These are phyloP conservation scores for Trichopus zeylanicus DNA, from an alignment of 116 monocot genomes.

Conservation along the genomic window DNA sequence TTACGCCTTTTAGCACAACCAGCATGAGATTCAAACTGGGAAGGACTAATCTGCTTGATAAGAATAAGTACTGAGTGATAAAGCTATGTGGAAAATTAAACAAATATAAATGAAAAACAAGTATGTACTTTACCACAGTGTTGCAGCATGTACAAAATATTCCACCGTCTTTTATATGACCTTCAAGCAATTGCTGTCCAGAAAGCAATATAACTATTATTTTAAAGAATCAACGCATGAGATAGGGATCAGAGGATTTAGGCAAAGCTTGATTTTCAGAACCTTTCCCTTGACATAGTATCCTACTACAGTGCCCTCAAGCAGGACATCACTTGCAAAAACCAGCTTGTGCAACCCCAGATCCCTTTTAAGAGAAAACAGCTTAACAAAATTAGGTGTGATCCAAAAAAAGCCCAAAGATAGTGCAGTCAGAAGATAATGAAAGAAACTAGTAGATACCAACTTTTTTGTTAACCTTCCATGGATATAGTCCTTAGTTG, in stretches of 20 bases:
- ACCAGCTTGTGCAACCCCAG: constrained; percentile 39
- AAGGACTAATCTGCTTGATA: constrained; percentile 78
- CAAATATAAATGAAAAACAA: not conserved
- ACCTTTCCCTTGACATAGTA: constrained; percentile 42
- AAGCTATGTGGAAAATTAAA: too few relatives aligned
- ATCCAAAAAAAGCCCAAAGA: not conserved
- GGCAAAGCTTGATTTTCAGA: too few relatives aligned
- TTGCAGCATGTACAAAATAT: constrained; percentile 38
- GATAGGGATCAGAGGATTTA: not conserved
- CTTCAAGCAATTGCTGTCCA: constrained; percentile 28
- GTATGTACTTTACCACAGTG: constrained; percentile 25
- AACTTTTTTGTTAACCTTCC: constrained; percentile 80
- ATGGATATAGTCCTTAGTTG: constrained; percentile 31
- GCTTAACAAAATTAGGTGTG: not conserved
- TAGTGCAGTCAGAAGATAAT: not conserved
- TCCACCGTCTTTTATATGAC: constrained; percentile 39
- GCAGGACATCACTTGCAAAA: constrained; percentile 21
- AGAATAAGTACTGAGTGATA: too few relatives aligned
- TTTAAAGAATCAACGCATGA: not conserved
- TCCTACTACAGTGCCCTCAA: constrained; percentile 32
- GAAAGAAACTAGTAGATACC: constrained; percentile 18
- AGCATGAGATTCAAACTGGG: constrained; percentile 99
- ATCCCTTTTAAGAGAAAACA: constrained; percentile 31
- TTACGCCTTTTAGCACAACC: constrained; percentile 75
- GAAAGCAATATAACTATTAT: not conserved